Percentiles rank a stretch among this genome's conserved stretches.
Evolutionary conservation across 208 protist genomes (phyloP).

Genomic region (Leishmania mexicana): DNA sequence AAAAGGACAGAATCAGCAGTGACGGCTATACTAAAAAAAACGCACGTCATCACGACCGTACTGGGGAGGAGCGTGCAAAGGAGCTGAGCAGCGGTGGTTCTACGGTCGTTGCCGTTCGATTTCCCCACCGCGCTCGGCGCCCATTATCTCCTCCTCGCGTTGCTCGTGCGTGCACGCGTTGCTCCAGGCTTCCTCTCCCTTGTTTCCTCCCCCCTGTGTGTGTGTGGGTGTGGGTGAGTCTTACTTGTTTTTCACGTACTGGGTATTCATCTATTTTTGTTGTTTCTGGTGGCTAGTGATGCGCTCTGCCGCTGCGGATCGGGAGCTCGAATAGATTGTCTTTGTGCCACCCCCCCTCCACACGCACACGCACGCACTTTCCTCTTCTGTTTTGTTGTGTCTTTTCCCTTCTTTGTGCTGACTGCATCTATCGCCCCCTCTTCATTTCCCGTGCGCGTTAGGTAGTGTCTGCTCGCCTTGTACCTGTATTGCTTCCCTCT

Average conservation of each 20-base stretch:
- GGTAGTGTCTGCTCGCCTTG: neutral
- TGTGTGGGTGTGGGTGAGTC: neutral
- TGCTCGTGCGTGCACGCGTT: neutral
- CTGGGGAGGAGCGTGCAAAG: neutral
- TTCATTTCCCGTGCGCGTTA: neutral
- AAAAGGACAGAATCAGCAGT: neutral
- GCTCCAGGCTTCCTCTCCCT: neutral
- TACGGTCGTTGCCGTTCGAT: neutral
- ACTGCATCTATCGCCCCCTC: neutral
- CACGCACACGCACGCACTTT: too few relatives aligned
- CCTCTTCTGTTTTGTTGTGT: neutral
- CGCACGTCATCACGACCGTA: neutral
- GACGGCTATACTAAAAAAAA: neutral
- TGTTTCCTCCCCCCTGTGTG: neutral
- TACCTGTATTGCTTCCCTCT: conserved; percentile 5
- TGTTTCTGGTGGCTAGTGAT: neutral
- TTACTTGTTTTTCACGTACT: neutral
- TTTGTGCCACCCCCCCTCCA: too few relatives aligned
- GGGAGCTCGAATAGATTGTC: neutral
- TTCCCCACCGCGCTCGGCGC: neutral
- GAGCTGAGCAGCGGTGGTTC: neutral
- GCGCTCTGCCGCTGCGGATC: neutral
- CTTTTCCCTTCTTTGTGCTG: neutral
- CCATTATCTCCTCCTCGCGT: neutral
- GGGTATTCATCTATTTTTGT: neutral